Percentiles rank a stretch among this genome's conserved stretches.
Conservation (phyloP, 257 asterid species). For the Linderniella brevidens region DNA sequence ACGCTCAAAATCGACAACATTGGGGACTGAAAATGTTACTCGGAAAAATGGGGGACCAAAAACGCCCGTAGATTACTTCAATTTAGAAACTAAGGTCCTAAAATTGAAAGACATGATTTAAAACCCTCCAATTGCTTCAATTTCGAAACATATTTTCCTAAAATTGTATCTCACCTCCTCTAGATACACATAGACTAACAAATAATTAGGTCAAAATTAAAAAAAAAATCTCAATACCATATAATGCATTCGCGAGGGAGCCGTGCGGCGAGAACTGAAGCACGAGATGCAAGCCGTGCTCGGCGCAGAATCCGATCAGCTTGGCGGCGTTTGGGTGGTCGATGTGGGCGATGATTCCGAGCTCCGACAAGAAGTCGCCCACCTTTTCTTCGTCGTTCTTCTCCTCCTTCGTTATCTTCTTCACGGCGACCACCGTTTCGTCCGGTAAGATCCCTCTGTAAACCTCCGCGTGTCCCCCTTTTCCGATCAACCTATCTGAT, state of each 20-base stretch:
- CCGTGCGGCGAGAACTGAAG: slow-evolving; percentile 64
- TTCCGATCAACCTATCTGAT: slow-evolving; percentile 30
- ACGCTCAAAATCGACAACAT: too few species aligned
- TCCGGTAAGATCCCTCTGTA: slow-evolving; percentile 29
- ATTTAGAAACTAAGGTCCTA: too few species aligned
- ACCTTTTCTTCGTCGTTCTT: slow-evolving; percentile 2
- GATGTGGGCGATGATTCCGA: slow-evolving; percentile 67
- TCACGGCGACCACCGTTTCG: slow-evolving; percentile 46
- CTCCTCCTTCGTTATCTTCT: slow-evolving; percentile 15
- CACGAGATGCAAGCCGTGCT: slow-evolving; percentile 44
- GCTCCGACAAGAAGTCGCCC: slow-evolving; percentile 51
- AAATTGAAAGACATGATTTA: too few species aligned
- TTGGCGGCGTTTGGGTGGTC: slow-evolving; percentile 62
- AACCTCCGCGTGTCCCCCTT: slow-evolving; percentile 73
- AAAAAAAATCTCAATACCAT: too few species aligned
- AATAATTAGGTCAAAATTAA: too few species aligned
- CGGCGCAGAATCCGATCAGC: slow-evolving; percentile 53
- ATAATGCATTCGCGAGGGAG: slow-evolving; percentile 46
- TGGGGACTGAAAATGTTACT: too few species aligned
- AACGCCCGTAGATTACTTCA: too few species aligned
- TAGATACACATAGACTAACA: too few species aligned
- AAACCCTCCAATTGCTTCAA: too few species aligned
- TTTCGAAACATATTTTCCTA: too few species aligned
- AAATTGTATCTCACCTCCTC: too few species aligned
- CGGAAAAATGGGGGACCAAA: too few species aligned